Base-by-base conservation (phyloP, 192 early-diverging fungal species). In the Mortierella claussenii region DNA sequence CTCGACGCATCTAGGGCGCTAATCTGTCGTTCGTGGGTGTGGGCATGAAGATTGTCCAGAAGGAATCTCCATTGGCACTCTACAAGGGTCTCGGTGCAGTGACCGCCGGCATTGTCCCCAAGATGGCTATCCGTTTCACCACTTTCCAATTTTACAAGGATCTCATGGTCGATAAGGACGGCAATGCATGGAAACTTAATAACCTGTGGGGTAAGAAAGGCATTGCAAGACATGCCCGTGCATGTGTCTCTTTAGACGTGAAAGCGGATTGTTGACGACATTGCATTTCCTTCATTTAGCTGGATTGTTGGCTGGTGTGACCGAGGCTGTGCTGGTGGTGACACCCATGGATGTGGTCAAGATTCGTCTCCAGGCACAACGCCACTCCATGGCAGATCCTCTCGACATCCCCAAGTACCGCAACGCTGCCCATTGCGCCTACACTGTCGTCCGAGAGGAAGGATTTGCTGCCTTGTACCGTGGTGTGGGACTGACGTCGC, bases 271-370 rank as follows among this genome's bases (percentile, higher is more conserved):
- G n/a, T n/a, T n/a, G n/a, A n/a, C n/a, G n/a, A n/a, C n/a, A n/a
- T n/a, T n/a, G n/a, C n/a, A n/a, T n/a, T n/a, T n/a, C n/a, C n/a
- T n/a, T n/a, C n/a, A n/a, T n/a, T n/a, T 80, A 90, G 95, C 97
- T 34, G 97, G 97, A 67, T 84, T 97, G 46, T 87, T 87, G 42
- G 97, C 97, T 20, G 97, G 96, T 76, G 85, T 89, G 8, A 99
- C 97, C 23, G 97, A 99, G 81, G 93, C 95, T 17, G 90, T 99
- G 4, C 55, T 94, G 21, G 96, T 97, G 40, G 97, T 97, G 21
- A 98, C 97, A 4, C 97, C 97, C 23, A 97, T 99, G 97, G 97
- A 99, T 58, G 95, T 99, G 26, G 92, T 99, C 83, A 99, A 99
- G 85, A 99, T 99, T 69, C 94, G 97, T 71, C 83, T 99, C 57